Evolutionary conservation across 352 stramenopile species (phyloP).

Genomic region (Phytophthora chlamydospora): DNA sequence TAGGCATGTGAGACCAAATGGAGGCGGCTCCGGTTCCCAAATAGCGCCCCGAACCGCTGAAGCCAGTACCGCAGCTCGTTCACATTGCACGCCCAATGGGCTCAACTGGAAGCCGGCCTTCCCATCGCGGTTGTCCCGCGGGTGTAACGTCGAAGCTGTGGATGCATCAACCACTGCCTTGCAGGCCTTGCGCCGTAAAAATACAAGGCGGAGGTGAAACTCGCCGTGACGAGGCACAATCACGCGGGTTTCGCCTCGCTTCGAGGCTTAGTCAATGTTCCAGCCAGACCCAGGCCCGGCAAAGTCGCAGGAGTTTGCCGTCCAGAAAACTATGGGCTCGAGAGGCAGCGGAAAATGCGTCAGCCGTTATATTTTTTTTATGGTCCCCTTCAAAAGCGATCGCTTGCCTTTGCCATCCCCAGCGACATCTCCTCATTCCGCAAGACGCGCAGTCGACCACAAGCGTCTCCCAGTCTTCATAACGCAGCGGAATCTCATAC

Average conservation of each 20-base stretch:
- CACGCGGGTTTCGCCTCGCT: constrained; percentile 7
- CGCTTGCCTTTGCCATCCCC: constrained; percentile 15
- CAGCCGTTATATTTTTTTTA: constrained; percentile 26
- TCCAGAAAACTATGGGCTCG: constrained; percentile 27
- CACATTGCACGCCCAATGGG: too few relatives aligned
- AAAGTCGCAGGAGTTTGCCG: constrained; percentile 23
- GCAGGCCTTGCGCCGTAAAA: constrained; percentile 2
- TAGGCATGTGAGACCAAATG: constrained; percentile 24
- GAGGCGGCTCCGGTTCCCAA: constrained; percentile 21
- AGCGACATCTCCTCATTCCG: constrained; percentile 33
- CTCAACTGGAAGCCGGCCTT: constrained; percentile 5
- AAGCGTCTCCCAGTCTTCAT: constrained; percentile 4
- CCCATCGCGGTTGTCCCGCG: constrained; percentile 4
- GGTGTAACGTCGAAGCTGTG: constrained; percentile 3
- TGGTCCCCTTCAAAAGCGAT: constrained; percentile 30
- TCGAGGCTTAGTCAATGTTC: neutral
- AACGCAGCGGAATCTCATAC: neutral
- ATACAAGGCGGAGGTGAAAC: constrained; percentile 5
- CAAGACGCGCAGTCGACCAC: constrained; percentile 27
- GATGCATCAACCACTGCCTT: constrained; percentile 1
- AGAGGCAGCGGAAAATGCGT: constrained; percentile 26
- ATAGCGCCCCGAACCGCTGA: constrained; percentile 28
- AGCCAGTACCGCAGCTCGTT: constrained; percentile 17
- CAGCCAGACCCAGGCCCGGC: neutral
- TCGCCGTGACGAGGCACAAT: constrained; percentile 13